Base-by-base conservation (phyloP, 441 rosid species). In the Mallotus repandus region DNA sequence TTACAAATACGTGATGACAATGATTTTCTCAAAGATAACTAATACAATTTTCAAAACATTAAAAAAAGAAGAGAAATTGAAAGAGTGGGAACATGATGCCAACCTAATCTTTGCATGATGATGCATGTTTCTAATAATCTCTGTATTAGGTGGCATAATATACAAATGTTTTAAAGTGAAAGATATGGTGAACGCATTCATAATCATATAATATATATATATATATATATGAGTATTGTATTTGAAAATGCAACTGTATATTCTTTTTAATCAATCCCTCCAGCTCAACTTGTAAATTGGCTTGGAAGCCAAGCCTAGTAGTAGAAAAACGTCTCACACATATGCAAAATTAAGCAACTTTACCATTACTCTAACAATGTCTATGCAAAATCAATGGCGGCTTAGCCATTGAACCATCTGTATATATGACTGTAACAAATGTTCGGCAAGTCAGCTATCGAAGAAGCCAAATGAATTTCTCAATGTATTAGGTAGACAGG, bases 61-160 rank as follows among this genome's bases (percentile, higher is more conserved):
- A 29, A 29, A 29, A 49, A 7, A 11, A 10, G 8, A 14, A 9
- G 41, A 32, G 75, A 50, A 74, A 54, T n/a, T 48, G 32, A 29
- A 29, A 29, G 32, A 52, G 65, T 58, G 71, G 76, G 50, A 67
- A 21, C 49, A 52, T 70, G 67, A 68, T 29, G 32, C 2, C 48
- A 62, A 80, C 80, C 78, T 67, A 76, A 80, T 55, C 80, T 73
- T 66, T 59, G 19, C 19, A 56, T 68, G 4, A 72, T 63, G 19
- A 74, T 67, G n/a, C n/a, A n/a, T n/a, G 29, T 59, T 55, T 18
- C 56, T 59, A 19, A 25, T 61, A 29, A 29, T 32, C 15, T 43
- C 13, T 7, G 56, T 41, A 70, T 74, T 70, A 70, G 78, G 73
- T 76, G 68, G 66, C 32, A 15, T 5, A 32, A 9, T 48, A 49